Conservation (phyloP, 1,139 yeast genomes). For the Kurtzmaniella quercitrusa region DNA sequence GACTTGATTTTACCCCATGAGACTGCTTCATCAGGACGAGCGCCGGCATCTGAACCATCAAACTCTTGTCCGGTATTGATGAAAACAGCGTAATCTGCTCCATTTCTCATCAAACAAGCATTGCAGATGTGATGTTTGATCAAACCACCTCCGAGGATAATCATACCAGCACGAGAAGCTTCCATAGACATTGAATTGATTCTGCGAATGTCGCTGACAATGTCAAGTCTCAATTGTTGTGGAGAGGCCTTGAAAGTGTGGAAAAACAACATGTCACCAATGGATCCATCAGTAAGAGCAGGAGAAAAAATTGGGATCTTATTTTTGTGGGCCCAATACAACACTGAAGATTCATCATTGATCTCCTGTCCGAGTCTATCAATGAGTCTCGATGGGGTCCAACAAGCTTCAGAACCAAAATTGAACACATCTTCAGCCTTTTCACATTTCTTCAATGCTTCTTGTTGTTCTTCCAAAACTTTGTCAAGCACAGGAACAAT, state of each 20-base stretch:
- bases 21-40: conserved; percentile 97
- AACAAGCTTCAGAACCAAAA: conserved; percentile 45
- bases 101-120: conserved; percentile 98
- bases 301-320: conserved; percentile 96
- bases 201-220: conserved; percentile 87
- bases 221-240: conserved; percentile 80
- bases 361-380: conserved; percentile 94
- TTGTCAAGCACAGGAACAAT: conserved; percentile 87
- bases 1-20: conserved; percentile 98
- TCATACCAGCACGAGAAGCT: conserved; percentile 94
- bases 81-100: conserved; percentile 96
- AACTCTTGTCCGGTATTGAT: conserved; percentile 98
- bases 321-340: conserved; percentile 97
- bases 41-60: conserved; percentile 99
- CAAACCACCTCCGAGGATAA: conserved; percentile 93
- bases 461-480: conserved; percentile 86
- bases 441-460: conserved; percentile 55
- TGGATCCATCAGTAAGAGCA: conserved; percentile 94
- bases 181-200: conserved; percentile 94
- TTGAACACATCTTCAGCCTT: conserved; percentile 43
- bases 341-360: conserved; percentile 87
- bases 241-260: conserved; percentile 96
- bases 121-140: conserved; percentile 96
- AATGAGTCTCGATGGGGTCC: conserved; percentile 94
- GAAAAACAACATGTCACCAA: conserved; percentile 98